These are phyloP conservation scores for Abrus precatorius DNA, from an alignment of 306 rosid species.

Conservation along the genomic window DNA sequence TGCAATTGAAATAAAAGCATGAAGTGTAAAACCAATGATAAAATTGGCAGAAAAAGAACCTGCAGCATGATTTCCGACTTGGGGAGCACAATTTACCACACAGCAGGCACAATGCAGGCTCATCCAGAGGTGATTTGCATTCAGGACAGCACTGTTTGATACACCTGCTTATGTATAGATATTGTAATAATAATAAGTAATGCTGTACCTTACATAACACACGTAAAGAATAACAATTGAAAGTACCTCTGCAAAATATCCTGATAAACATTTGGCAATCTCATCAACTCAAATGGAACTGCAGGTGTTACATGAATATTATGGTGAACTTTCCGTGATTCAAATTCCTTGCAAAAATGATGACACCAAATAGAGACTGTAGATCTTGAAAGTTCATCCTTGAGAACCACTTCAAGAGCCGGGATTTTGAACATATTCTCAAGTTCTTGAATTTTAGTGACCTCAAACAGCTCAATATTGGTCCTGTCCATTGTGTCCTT, in stretches of 20 bases:
- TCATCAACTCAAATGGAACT: conserved; percentile 88
- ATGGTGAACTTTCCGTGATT: conserved; percentile 49
- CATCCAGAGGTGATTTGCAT: conserved; percentile 73
- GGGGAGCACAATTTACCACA: conserved; percentile 95
- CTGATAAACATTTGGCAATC: conserved; percentile 84
- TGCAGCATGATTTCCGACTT: conserved; percentile 95
- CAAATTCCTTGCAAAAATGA: conserved; percentile 77
- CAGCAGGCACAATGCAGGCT: conserved; percentile 91
- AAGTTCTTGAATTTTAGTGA: conserved; percentile 74
- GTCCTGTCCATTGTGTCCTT: conserved; percentile 59
- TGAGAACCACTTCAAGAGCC: conserved; percentile 72
- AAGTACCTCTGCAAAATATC: conserved; percentile 92
- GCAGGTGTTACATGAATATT: conserved; percentile 73
- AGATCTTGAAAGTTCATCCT: conserved; percentile 70
- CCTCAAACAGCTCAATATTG: conserved; percentile 58
- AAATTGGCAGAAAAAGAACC: conserved; percentile 60
- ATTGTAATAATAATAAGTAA: conserved; percentile 4
- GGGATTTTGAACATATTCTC: conserved; percentile 86
- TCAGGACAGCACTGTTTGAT: conserved; percentile 81
- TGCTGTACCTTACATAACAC: neutral
- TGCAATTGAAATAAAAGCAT: conserved; percentile 11
- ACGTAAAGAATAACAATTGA: conserved; percentile 18
- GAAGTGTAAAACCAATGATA: neutral
- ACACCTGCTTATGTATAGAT: conserved; percentile 63
- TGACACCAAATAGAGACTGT: conserved; percentile 71